These are phyloP conservation scores for Pseudopyricularia javanii DNA, from an alignment of 2,329 filamentous ascomycete species.

Conservation along the genomic window DNA sequence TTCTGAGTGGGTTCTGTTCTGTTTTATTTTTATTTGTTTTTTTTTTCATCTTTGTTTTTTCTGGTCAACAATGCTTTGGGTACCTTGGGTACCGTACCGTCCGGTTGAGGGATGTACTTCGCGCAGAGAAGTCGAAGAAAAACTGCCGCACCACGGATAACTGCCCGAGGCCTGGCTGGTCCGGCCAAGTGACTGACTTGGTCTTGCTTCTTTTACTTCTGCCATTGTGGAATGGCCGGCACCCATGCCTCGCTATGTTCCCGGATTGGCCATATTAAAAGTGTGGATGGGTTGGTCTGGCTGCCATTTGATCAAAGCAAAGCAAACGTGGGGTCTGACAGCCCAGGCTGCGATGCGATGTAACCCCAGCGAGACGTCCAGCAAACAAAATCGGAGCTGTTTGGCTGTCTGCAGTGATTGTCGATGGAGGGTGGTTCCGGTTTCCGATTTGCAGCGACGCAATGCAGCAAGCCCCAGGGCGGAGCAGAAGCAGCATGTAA, in stretches of 20 bases:
- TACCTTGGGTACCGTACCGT: no score
- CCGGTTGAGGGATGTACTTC: no score
- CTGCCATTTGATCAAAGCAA: neutral
- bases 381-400: neutral
- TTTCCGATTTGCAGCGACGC: conserved; percentile 1
- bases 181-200: no score
- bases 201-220: no score
- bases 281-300: neutral
- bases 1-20: no score
- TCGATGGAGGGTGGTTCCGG: conserved; percentile 1
- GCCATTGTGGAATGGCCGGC: no score
- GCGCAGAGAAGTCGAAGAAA: no score
- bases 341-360: neutral
- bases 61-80: no score
- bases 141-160: no score
- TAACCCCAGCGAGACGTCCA: neutral
- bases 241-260: neutral
- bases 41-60: no score
- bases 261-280: neutral
- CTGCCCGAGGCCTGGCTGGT: no score
- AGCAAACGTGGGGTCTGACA: neutral
- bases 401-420: neutral
- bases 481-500: neutral
- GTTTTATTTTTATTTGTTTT: no score
- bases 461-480: neutral